A percentile compares a stretch with the other conserved stretches of the same genome.
phyloP scores from a whole-genome alignment of 352 stramenopile genomes.

The Thalassiosira hispida region DNA sequence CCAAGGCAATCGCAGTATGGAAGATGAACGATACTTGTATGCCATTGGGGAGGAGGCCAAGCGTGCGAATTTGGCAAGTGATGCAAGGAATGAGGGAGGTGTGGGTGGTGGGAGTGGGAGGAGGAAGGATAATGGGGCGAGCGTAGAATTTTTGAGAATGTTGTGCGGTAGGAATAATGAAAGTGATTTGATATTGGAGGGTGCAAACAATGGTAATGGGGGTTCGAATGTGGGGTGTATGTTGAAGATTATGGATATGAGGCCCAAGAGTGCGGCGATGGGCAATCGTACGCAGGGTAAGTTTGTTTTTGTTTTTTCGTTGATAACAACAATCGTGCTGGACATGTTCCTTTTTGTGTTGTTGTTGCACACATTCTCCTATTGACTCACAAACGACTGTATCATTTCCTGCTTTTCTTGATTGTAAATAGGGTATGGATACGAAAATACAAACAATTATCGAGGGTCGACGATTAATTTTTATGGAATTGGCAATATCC shows the following conservation, averaged over 20 bases:
- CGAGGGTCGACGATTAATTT: slow-evolving; percentile 92
- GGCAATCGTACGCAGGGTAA: slow-evolving; percentile 92
- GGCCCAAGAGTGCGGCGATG: slow-evolving; percentile 86
- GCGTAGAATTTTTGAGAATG: slow-evolving; percentile 56
- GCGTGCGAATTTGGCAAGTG: slow-evolving; percentile 57
- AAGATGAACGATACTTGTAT: slow-evolving; percentile 90
- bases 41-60: slow-evolving; percentile 69
- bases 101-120: slow-evolving; percentile 11
- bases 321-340: background rate
- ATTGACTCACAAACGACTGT: too few relatives aligned
- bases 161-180: slow-evolving; percentile 60
- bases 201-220: background rate
- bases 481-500: slow-evolving; percentile 99
- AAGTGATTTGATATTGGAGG: slow-evolving; percentile 49
- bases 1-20: slow-evolving; percentile 89
- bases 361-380: too few relatives aligned
- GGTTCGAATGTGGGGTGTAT: slow-evolving; percentile 53
- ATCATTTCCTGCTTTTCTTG: slow-evolving; percentile 7
- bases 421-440: slow-evolving; percentile 84
- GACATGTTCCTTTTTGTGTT: too few relatives aligned
- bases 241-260: slow-evolving; percentile 89
- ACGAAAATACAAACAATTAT: slow-evolving; percentile 96
- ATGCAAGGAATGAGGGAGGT: slow-evolving; percentile 28
- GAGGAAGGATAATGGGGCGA: background rate
- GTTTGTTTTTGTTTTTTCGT: slow-evolving; percentile 20